phyloP scores from a whole-genome alignment of 352 stramenopile species.

The Phytophthora citrophthora region DNA sequence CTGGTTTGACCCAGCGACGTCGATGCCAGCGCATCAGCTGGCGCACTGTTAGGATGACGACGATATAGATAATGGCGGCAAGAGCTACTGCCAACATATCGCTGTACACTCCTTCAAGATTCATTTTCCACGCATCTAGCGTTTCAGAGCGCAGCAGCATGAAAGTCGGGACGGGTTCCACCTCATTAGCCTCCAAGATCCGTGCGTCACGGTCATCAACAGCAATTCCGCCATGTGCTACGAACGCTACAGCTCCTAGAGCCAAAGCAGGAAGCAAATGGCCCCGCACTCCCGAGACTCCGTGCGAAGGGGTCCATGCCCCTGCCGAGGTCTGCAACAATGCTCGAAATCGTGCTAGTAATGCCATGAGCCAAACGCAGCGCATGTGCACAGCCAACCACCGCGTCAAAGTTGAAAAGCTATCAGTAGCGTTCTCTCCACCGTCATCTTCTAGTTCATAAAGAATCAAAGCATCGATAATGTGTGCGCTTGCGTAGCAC shows the following conservation, averaged over 20 bases:
- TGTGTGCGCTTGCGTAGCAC: slow-evolving; percentile 52
- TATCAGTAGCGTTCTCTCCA: slow-evolving; percentile 40
- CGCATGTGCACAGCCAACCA: slow-evolving; percentile 59
- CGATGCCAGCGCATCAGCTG: slow-evolving; percentile 26
- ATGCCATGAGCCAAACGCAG: slow-evolving; percentile 52
- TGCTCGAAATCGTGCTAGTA: slow-evolving; percentile 49
- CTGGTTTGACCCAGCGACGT: slow-evolving; percentile 29
- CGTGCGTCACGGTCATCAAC: slow-evolving; percentile 48
- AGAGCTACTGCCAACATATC: slow-evolving; percentile 52
- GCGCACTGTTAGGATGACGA: slow-evolving; percentile 31
- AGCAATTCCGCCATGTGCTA: slow-evolving; percentile 41
- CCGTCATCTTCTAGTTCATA: slow-evolving; percentile 57
- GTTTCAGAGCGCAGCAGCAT: slow-evolving; percentile 63
- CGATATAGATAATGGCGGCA: slow-evolving; percentile 46
- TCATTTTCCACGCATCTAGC: slow-evolving; percentile 67
- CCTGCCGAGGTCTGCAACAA: slow-evolving; percentile 56
- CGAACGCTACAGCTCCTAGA: slow-evolving; percentile 44
- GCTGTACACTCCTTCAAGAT: slow-evolving; percentile 58
- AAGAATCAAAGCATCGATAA: slow-evolving; percentile 57
- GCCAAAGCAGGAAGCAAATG: slow-evolving; percentile 46
- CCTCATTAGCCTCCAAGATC: slow-evolving; percentile 61
- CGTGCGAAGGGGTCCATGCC: slow-evolving; percentile 53
- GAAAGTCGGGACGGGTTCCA: slow-evolving; percentile 57
- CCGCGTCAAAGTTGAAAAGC: slow-evolving; percentile 41
- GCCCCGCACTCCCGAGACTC: slow-evolving; percentile 48